Base-by-base conservation (phyloP, 768 basidiomycete species). In the Chlorophyllum brunneum region DNA sequence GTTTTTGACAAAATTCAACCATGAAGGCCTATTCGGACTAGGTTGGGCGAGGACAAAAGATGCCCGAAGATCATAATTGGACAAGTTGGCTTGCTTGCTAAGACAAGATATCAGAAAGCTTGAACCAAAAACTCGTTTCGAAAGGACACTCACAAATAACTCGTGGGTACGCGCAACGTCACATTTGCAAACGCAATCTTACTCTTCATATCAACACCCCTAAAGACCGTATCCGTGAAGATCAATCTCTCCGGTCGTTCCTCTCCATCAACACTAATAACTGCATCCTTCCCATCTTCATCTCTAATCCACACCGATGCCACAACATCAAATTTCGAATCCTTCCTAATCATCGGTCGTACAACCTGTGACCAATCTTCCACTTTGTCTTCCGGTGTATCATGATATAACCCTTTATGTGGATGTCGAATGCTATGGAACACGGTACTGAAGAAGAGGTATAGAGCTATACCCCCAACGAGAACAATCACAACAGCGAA, bases 61-160 rank as follows among this genome's bases (percentile, higher is more conserved):
- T 3, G 65, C 72, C 16, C 70, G 65, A 27, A 74, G 59, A 57
- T 74, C 70, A 24, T 66, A 64, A 41, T 60, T 61, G 3, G 58
- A 54, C 31, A 72, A 55, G 3, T 61, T 46, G 1, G 36, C n/a
- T 7, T 58, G 58, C 46, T 59, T 63, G 45, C 67, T 69, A 47
- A 10, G 23, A 22, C 4, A 15, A 36, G 11, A 24, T n/a, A 34
- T 11, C 13, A 15, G 15, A 15, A n/a, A n/a, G n/a, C n/a, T n/a
- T n/a, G n/a, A n/a, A n/a, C n/a, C n/a, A n/a, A n/a, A n/a, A n/a
- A n/a, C 31, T 8, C 43, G n/a, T 33, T 5, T 16, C 13, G 26
- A 11, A 30, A 51, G 24, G 27, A 26, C 18, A 51, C 67, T 59
- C 51, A 72, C 69, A 70, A 72, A 13, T 62, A 54, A 11, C 54